Base-by-base conservation (phyloP, 306 rosid genomes). In the Prosopis cineraria region DNA sequence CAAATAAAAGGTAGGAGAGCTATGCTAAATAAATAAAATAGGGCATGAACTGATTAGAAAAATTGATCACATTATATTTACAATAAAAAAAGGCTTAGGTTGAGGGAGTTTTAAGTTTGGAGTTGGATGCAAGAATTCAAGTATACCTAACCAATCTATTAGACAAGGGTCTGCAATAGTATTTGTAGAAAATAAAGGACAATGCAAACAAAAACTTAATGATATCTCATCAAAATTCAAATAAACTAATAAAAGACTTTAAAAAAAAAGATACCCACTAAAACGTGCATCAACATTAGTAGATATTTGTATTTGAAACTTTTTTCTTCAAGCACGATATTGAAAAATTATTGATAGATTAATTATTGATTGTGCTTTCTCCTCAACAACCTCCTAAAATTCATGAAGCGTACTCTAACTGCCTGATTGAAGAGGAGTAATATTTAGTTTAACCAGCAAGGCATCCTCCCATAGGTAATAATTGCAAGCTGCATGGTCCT, bases 401-500 rank as follows among this genome's bases (percentile, higher is more conserved):
- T 79, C 80, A n/a, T 33, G 0, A 1, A 70, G 81, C 52, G 68
- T 20, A 20, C 70, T 73, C 16, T 84, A 80, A 17, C 24, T n/a
- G 39, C 71, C n/a, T 48, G 55, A 56, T 29, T 1, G 47, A 33
- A 22, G 12, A 71, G 80, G 70, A 80, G 27, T 76, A 36, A 58
- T 50, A 69, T 24, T 56, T 73, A 30, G 20, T n/a, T 7, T 58
- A 30, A 14, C 31, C 27, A 60, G 69, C 45, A 80, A 29, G 37
- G 69, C 56, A 33, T 77, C 82, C 71, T 80, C 87, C 7, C 27
- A 67, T 43, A 80, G 53, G 6, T 22, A 31, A 67, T 29, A 67
- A 31, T 76, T 82, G 36, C 87, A 84, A 31, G 74, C 63, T 52
- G 85, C 87, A n/a, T n/a, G n/a, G n/a, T n/a, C n/a, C n/a, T n/a